Base-by-base conservation (phyloP, 75 land plant species). In the Pseudotsuga menziesii region DNA sequence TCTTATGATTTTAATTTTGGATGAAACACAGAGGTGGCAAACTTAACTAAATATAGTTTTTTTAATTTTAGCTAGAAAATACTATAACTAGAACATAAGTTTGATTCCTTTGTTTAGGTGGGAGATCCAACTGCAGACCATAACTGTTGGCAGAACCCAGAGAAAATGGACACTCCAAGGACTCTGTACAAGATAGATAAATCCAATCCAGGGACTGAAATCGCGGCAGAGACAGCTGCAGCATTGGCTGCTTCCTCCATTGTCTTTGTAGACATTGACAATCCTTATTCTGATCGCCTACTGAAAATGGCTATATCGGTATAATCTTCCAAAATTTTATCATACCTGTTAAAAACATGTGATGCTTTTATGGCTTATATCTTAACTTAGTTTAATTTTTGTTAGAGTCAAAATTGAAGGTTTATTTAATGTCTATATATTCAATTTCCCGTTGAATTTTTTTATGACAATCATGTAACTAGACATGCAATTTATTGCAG, bases 191-290 rank as follows among this genome's bases (percentile, higher is more conserved):
- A 73, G 62, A 77, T 84, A 56, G 71, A 84, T 32, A 58, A 77
- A 4, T 17, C 4, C 59, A 25, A 4, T 60, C 86, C 85, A n/a
- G 85, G 85, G 1, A 77, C 86, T 13, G 85, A 84, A 69, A 85
- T 84, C 3, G 86, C 85, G 0, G 85, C 61, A 57, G 98, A 95
- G 74, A 95, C 98, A 15, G 81, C 98, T 6, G 96, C 98, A 22
- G 96, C 98, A 25, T 81, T 95, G 81, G 96, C 98, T 60, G 90
- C 96, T 41, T 52, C 98, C 41, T 89, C 98, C 57, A 84, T 95
- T 27, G 98, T 89, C 25, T 93, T 95, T 80, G 77, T 83, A 72
- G 0, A 16, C 3, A 19, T 19, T 9, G 92, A 95, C 54, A 75
- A 20, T 9, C 8, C 60, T 11, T 95, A 95, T 77, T 59, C 98